phyloP scores from a whole-genome alignment of 805 yeast species.

The Metschnikowia proteae region DNA sequence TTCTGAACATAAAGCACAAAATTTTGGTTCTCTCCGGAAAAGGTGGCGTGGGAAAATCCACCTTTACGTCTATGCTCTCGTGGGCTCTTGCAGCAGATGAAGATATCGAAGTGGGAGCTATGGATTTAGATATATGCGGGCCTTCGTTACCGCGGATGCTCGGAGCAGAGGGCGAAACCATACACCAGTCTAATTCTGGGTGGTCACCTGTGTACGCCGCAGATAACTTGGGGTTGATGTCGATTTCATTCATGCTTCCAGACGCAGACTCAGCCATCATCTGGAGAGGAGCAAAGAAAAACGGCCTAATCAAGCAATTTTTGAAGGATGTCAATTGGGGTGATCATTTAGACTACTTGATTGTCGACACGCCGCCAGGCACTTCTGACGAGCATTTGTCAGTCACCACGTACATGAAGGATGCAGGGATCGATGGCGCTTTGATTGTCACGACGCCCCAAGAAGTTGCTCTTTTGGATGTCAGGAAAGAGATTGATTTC shows the following conservation, averaged over 20 bases:
- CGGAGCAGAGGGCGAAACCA: slow-evolving; percentile 81
- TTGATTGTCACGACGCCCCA: slow-evolving; percentile 95
- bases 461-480: slow-evolving; percentile 93
- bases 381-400: slow-evolving; percentile 96
- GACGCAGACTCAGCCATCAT: slow-evolving; percentile 89
- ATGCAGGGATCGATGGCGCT: slow-evolving; percentile 93
- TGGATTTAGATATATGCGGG: slow-evolving; percentile 97
- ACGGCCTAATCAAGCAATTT: slow-evolving; percentile 88
- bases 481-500: slow-evolving; percentile 91
- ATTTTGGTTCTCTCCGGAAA: slow-evolving; percentile 74
- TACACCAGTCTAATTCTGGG: slow-evolving; percentile 87
- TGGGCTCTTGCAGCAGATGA: slow-evolving; percentile 90
- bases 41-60: slow-evolving; percentile 97
- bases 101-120: slow-evolving; percentile 84
- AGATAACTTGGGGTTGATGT: slow-evolving; percentile 92
- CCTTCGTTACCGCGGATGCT: slow-evolving; percentile 94
- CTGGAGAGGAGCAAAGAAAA: slow-evolving; percentile 97
- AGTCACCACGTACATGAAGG: slow-evolving; percentile 82
- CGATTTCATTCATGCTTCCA: slow-evolving; percentile 92
- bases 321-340: slow-evolving; percentile 97
- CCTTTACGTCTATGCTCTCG: slow-evolving; percentile 91
- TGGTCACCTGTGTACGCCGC: slow-evolving; percentile 97
- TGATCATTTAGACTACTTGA: slow-evolving; percentile 65
- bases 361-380: slow-evolving; percentile 98
- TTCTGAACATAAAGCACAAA: slow-evolving; percentile 70